These are phyloP conservation scores for Aureobasidium sp. DNA, from an alignment of 2,329 filamentous ascomycete genomes.

Conservation along the genomic window DNA sequence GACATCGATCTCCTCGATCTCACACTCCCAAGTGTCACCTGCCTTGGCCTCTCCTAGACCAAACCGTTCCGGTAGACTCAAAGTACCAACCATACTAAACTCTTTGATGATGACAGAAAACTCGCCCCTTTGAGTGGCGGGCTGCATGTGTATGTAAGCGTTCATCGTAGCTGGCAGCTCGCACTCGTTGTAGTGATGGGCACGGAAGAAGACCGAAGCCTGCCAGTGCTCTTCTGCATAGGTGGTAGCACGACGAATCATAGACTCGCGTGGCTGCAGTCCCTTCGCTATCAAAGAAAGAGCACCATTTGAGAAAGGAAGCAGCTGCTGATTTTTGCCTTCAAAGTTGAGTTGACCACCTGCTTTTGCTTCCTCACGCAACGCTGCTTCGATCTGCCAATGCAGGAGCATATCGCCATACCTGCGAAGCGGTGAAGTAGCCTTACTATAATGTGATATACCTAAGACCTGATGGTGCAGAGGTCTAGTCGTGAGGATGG, in stretches of 20 bases:
- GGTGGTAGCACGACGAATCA: slow-evolving; percentile 31
- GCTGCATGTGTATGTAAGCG: slow-evolving; percentile 21
- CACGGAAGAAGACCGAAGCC: slow-evolving; percentile 47
- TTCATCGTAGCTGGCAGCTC: slow-evolving; percentile 40
- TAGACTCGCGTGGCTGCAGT: slow-evolving; percentile 34
- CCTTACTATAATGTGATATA: slow-evolving; percentile 46
- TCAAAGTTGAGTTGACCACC: slow-evolving; percentile 30
- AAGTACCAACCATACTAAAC: slow-evolving; percentile 13
- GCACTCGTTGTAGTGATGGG: slow-evolving; percentile 47
- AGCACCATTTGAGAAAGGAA: slow-evolving; percentile 43
- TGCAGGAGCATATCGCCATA: slow-evolving; percentile 54
- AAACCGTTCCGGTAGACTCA: neutral
- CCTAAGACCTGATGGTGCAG: slow-evolving; percentile 44
- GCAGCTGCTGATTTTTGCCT: slow-evolving; percentile 17
- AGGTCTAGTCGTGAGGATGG: slow-evolving; percentile 38
- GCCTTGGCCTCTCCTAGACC: slow-evolving; percentile 16
- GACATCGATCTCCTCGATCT: slow-evolving; percentile 28
- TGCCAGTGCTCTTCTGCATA: slow-evolving; percentile 41
- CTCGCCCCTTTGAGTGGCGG: neutral
- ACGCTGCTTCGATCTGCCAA: slow-evolving; percentile 56
- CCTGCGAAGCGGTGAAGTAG: slow-evolving; percentile 53
- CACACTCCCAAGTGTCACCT: slow-evolving; percentile 41
- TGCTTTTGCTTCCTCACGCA: slow-evolving; percentile 46
- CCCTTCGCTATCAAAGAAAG: slow-evolving; percentile 42
- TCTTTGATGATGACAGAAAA: slow-evolving; percentile 17